These are phyloP conservation scores for Smithsoniella earleae DNA, from an alignment of 163 green algal species.

Conservation along the genomic window DNA sequence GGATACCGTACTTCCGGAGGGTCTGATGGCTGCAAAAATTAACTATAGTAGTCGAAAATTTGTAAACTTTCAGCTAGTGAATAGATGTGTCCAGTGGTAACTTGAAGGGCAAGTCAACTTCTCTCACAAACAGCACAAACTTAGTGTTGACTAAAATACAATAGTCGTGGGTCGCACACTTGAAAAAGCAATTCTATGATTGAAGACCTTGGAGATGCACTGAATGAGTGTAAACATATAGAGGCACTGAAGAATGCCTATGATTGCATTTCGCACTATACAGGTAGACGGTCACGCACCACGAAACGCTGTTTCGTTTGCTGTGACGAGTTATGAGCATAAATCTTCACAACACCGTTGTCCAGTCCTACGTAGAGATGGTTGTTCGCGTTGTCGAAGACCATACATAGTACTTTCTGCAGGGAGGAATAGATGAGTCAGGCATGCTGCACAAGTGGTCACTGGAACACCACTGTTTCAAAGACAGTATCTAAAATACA, in stretches of 20 bases:
- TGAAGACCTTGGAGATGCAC: not conserved
- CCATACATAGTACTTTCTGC: slow-evolving; percentile 21
- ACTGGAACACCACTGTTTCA: not conserved
- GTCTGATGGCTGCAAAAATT: slow-evolving; percentile 18
- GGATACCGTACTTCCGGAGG: slow-evolving; percentile 8
- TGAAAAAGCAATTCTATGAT: not conserved
- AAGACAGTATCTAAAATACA: not conserved
- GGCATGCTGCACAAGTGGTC: not conserved
- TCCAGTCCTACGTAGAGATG: slow-evolving; percentile 21
- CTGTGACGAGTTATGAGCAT: not conserved
- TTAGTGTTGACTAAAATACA: not conserved
- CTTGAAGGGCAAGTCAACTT: no score
- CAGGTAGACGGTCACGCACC: not conserved
- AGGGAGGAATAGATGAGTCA: not conserved
- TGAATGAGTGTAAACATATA: not conserved
- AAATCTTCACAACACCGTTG: slow-evolving; percentile 20
- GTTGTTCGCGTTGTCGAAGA: not conserved
- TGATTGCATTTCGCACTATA: no score
- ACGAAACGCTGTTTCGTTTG: not conserved
- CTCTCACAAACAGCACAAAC: not conserved
- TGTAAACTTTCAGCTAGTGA: no score
- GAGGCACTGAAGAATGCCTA: no score
- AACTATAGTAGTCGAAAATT: not conserved
- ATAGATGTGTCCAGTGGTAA: no score
- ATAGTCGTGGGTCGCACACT: not conserved